Evolutionary conservation across 2,329 filamentous ascomycete genomes (phyloP), one percentile per base, ranked within the genome.

Genomic region (Cercospora canescens): DNA sequence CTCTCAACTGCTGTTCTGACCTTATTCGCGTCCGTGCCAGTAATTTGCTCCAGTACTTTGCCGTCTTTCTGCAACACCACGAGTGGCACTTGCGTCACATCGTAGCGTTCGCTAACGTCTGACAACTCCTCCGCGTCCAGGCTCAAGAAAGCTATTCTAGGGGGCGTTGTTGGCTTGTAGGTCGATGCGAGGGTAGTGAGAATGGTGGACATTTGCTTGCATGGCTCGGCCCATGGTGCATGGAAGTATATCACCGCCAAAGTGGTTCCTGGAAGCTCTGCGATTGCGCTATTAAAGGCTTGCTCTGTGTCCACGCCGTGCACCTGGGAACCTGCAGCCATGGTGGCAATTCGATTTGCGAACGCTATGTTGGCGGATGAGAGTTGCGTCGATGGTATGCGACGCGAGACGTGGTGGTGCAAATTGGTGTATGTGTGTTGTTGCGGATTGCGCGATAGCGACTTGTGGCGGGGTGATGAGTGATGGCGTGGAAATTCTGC

Each of bases 151-250:
- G 88, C 88, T 72, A 94, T 91, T n/a, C 64, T 64, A 16, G 85
- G 84, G 48, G 91, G 88, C 70, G 85, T 82, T 70, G 87, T 84
- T 74, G 87, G 84, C 68, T 92, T 88, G 81, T 96, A 97, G 78
- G 94, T 93, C 75, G 89, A 88, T 70, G 94, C 94, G 71, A 99
- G 91, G 24, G 93, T 91, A 76, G 87, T 85, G 70, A 99, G 88
- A 73, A 98, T 91, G 59, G 89, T 91, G 72, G 87, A 88, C 94
- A 98, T 98, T 81, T 97, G 93, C 69, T 91, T 89, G 84, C 95
- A 98, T 54, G 95, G 95, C 66, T 93, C 93, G 32, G 95, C 95
- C 95, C 95, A 99, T 71, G 94, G 91, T 21, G 95, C 93, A 79
- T 98, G 91, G 85, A 99, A 99, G 78, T 94, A 97, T 76, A 96